Evolutionary conservation across 306 rosid species (phyloP), one percentile per base, ranked within the genome.

Genomic region (Erythrophleum fordii): DNA sequence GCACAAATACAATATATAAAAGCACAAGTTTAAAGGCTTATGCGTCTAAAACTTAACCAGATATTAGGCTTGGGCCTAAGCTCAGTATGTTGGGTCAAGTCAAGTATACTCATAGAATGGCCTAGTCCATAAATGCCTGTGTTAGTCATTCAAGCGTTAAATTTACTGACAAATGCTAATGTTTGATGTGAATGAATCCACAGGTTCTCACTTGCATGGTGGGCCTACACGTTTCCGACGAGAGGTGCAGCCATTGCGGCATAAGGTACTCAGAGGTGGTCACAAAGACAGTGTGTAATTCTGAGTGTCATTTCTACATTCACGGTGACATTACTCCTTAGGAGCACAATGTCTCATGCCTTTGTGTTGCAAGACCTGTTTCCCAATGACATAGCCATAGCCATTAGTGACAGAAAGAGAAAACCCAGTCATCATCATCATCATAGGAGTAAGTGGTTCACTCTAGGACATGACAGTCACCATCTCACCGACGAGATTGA

Each of bases 171-270:
- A 29, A 10, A 35, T 39, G 18, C 76, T 69, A 10, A 35, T 39
- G 18, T 78, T 69, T 44, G 13, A 3, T 46, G n/a, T 46, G 23
- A 16, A 64, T 29, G 62, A 52, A 46, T 69, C 28, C 16, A 34
- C 70, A 92, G 97, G 85, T 92, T 92, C 79, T 92, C 95, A 5
- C 58, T 90, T 60, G 87, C 97, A 56, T 92, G 97, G 97, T 92
- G 97, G 97, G 97, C 92, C 34, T 92, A 92, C 82, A 90, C 92
- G 7, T 92, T 92, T 75, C 97, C 97, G 31, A 87, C 87, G 95
- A 85, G 95, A 20, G 92, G 86, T 26, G 95, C 95, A 65, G 97
- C 97, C 44, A 83, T 87, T 82, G 95, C 95, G 66, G 83, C 93
- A 72, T 90, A 25, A 69, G 52, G 66, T 92, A 92, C 85, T 80